Conservation (phyloP, 2,329 filamentous ascomycete genomes). For the Clarireedia paspali region DNA sequence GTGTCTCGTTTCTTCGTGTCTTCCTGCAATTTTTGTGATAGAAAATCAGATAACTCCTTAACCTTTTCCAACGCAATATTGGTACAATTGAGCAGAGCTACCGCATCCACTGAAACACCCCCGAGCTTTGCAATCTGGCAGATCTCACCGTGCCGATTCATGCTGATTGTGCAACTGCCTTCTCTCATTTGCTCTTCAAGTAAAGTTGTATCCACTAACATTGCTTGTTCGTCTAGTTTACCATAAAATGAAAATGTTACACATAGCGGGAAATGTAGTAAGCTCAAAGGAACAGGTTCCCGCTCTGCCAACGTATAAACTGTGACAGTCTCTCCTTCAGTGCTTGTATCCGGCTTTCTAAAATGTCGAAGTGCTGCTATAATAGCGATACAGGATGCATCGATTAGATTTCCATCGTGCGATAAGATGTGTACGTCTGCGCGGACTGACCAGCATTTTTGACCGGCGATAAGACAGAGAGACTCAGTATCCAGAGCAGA, state of each 20-base stretch:
- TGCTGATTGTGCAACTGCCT: slow-evolving; percentile 68
- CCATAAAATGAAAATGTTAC: slow-evolving; percentile 80
- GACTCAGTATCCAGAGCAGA: slow-evolving; percentile 93
- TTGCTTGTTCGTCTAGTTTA: slow-evolving; percentile 55
- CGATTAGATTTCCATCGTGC: slow-evolving; percentile 84
- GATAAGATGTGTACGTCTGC: slow-evolving; percentile 88
- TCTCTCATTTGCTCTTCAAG: slow-evolving; percentile 71
- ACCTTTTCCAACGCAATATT: slow-evolving; percentile 69
- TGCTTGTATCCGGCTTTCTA: slow-evolving; percentile 78
- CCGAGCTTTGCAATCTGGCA: slow-evolving; percentile 70
- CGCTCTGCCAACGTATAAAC: slow-evolving; percentile 79
- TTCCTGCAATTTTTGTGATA: slow-evolving; percentile 66
- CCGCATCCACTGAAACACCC: slow-evolving; percentile 72
- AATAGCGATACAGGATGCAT: slow-evolving; percentile 77
- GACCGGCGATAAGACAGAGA: slow-evolving; percentile 81
- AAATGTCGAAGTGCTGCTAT: slow-evolving; percentile 88
- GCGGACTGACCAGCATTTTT: slow-evolving; percentile 86
- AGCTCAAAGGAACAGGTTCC: slow-evolving; percentile 81
- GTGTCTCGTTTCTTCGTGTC: slow-evolving; percentile 73
- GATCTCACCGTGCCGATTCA: slow-evolving; percentile 29
- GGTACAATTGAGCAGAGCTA: slow-evolving; percentile 69
- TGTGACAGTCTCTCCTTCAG: slow-evolving; percentile 76
- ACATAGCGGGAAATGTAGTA: slow-evolving; percentile 88
- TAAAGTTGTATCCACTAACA: slow-evolving; percentile 64
- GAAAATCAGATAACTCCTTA: slow-evolving; percentile 66